Evolutionary conservation across 2,329 filamentous ascomycete genomes (phyloP), one percentile per base, ranked within the genome.

Genomic region (Shiraia sp.): DNA sequence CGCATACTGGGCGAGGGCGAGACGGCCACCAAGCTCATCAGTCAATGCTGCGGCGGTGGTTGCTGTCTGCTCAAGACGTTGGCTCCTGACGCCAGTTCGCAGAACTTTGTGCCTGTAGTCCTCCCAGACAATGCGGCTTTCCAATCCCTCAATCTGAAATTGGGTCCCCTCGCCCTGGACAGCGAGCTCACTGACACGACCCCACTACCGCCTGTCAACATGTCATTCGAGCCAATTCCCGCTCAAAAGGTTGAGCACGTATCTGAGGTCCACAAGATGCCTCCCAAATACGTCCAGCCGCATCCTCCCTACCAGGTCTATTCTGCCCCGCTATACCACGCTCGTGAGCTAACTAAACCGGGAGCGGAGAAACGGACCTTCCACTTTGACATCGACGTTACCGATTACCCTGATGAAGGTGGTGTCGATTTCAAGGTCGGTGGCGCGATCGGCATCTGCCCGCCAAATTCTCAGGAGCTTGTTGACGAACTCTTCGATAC

Each of bases 291-390:
- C 61, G 91, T 99, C 39, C 90, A 96, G 66, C 93, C 93, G 17
- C 93, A 99, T 68, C 90, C 90, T 42, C 93, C 93, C 0, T 93
- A 95, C 71, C 79, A 92, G 53, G 90, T 97, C 47, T 95, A 88
- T 71, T 87, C 90, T 1, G 91, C 92, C n/a, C 89, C 85, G 51
- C 81, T 99, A 32, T 86, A 90, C 70, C 85, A 85, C 58, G 82
- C 90, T 2, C 86, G 93, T 41, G 90, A 96, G 71, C 75, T 99
- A 65, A 99, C 93, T 10, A 87, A 83, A 65, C 77, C 82, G 16
- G 92, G 92, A 15, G 93, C 93, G 4, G 90, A 96, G 76, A 99
- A 99, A 81, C 82, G 92, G 47, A 99, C 93, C 0, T 96, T 92
- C 69, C 93, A 99, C 71, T 97, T 97, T 61, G 93, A 97, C 61